Evolutionary conservation across 2,329 filamentous ascomycete species (phyloP), one percentile per base, ranked within the genome.

Genomic region (Fusarium verticillioides): DNA sequence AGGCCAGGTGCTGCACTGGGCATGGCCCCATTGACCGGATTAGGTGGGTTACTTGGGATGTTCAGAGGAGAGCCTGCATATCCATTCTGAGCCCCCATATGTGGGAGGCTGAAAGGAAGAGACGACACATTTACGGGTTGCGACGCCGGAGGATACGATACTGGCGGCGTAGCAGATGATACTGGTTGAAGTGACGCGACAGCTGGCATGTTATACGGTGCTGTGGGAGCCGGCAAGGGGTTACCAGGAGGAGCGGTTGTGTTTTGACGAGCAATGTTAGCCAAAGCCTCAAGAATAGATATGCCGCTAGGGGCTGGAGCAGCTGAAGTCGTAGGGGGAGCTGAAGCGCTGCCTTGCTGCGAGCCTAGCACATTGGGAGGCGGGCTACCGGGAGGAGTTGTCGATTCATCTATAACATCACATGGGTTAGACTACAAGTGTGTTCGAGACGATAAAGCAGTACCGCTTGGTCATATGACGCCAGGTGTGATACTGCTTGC

Each of bases 251-350:
- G 82, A 60, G 85, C 82, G 28, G 85, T 84, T 42, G 86, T 89
- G 80, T 91, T 94, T 81, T 94, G 92, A 73, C 93, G 92, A 43
- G 93, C 93, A 83, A 96, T 93, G 79, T 93, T 94, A 73, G 93
- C 93, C 72, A 96, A 87, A 49, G 92, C 92, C 80, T 93, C 93
- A 82, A 95, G 87, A 76, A 96, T 95, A 74, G 90, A 92, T 69
- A 85, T 82, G 70, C 85, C 82, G 62, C 80, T 83, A 47, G 85
- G 87, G 63, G 87, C 82, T 70, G 79, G 63, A 44, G 81, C 81
- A 61, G 83, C 66, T 39, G 60, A 53, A 59, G 59, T 57, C 42
- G 66, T 60, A 32, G 66, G 44, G 21, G 66, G 68, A 47, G 47
- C 60, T 57, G 71, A 49, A 60, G 78, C 77, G 32, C 74, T 70